These are phyloP conservation scores for Hypoxylon fuscum DNA, from an alignment of 495 filamentous ascomycete genomes.

Conservation along the genomic window DNA sequence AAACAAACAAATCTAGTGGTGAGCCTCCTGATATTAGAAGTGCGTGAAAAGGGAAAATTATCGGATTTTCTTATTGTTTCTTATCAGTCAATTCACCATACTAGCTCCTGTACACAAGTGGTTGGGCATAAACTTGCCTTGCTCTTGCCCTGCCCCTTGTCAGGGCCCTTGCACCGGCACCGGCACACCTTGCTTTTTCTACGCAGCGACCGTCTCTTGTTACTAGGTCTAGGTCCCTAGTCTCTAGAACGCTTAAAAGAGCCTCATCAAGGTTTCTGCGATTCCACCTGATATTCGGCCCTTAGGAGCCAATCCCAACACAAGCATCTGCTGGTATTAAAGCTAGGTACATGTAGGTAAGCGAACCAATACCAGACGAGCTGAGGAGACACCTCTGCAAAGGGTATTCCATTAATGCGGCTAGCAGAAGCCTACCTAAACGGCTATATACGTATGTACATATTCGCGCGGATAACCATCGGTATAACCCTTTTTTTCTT, in stretches of 20 bases:
- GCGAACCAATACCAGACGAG: slow-evolving; percentile 14
- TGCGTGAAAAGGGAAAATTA: no score
- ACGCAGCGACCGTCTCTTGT: slow-evolving; percentile 4
- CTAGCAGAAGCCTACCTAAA: slow-evolving; percentile 11
- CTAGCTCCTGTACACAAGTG: no score
- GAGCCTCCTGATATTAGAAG: no score
- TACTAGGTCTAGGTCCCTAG: neutral
- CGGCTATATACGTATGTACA: slow-evolving; percentile 2
- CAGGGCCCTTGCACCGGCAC: no score
- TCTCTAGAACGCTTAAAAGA: slow-evolving; percentile 36
- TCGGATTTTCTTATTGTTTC: no score
- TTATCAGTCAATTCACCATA: no score
- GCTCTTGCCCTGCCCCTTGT: no score
- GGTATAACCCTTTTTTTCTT: slow-evolving; percentile 14
- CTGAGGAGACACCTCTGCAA: slow-evolving; percentile 26
- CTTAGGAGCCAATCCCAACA: slow-evolving; percentile 26
- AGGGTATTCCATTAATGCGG: slow-evolving; percentile 23
- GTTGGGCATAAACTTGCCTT: no score
- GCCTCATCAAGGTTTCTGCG: slow-evolving; percentile 39
- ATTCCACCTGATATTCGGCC: slow-evolving; percentile 31
- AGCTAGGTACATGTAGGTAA: slow-evolving; percentile 6
- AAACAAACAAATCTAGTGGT: slow-evolving; percentile 12
- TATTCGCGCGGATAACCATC: slow-evolving; percentile 14
- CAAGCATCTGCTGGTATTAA: slow-evolving; percentile 1
- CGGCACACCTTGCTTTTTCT: no score